Conservation (phyloP, 345 rosid species). For the Orychophragmus violaceus region DNA sequence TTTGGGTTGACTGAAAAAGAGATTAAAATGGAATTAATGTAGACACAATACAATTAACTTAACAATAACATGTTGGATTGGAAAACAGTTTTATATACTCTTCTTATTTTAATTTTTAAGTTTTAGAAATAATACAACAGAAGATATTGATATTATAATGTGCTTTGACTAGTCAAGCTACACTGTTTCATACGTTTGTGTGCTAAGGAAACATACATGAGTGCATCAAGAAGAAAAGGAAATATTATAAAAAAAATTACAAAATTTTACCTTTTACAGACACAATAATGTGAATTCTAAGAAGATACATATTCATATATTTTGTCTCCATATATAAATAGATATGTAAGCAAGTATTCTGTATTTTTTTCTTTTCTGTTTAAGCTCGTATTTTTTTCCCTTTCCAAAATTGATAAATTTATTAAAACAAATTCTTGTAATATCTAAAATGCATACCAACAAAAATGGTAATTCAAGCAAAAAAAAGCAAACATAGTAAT, state of each 20-base stretch:
- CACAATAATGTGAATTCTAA: background rate
- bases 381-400: background rate
- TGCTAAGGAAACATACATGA: constrained; percentile 20
- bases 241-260: background rate
- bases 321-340: background rate
- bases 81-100: constrained; percentile 1
- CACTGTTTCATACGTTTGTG: constrained; percentile 7
- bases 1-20: constrained; percentile 5
- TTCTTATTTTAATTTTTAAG: background rate
- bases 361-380: background rate
- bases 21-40: background rate
- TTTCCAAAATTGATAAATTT: background rate
- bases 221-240: constrained; percentile 16
- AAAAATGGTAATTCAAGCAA: background rate
- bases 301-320: constrained; percentile 3
- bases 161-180: constrained; percentile 25
- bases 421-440: background rate
- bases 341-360: background rate
- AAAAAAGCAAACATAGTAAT: background rate
- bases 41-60: background rate
- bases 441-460: background rate
- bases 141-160: background rate
- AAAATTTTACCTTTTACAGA: background rate
- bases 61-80: background rate
- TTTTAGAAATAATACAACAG: background rate